Base-by-base conservation (phyloP, 129 eudicot species). In the Pulicaria dysenterica region DNA sequence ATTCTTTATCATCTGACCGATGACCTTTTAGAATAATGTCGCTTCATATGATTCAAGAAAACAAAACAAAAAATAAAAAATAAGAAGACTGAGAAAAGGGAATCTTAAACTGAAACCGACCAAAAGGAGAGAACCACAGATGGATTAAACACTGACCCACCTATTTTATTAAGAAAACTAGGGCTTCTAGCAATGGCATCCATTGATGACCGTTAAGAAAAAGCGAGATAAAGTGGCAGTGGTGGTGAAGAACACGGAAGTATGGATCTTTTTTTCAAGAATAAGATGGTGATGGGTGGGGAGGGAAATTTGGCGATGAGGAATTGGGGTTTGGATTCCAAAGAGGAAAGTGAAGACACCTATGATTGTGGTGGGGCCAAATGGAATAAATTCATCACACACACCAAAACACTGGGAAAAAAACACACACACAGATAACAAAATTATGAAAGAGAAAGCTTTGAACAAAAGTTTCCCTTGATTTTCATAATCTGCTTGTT, bases 361-460 rank as follows among this genome's bases (percentile, higher is more conserved):
- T 73, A 43, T 72, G 77, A 63, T 7, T 15, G 82, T 62, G 58
- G 82, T 78, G 82, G 82, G 82, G 15, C 64, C 82, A 54, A 24
- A 14, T 61, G 82, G 82, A 70, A 78, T 78, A 57, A 63, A 78
- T 53, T 53, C 50, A 53, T 31, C 13, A 62, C 65, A 69, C 70
- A 70, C 57, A 45, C 16, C 31, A 31, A 58, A 10, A 48, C 62
- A 16, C 37, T 45, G 1, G 10, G 40, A 38, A n/a, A 67, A 56
- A 58, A 45, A 64, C 62, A 69, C 76, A 70, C 56, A 77, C 76
- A 70, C 56, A 77, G 47, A 59, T 77, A 71, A 60, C 71, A 78
- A 15, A 51, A 78, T 78, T 67, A 70, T 77, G 77, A 77, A 13
- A 77, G 69, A 59, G 69, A 69, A 60, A 69, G 81, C 46, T 69